Evolutionary conservation across 352 stramenopile species (phyloP).

Genomic region (Globisporangium paddicum): DNA sequence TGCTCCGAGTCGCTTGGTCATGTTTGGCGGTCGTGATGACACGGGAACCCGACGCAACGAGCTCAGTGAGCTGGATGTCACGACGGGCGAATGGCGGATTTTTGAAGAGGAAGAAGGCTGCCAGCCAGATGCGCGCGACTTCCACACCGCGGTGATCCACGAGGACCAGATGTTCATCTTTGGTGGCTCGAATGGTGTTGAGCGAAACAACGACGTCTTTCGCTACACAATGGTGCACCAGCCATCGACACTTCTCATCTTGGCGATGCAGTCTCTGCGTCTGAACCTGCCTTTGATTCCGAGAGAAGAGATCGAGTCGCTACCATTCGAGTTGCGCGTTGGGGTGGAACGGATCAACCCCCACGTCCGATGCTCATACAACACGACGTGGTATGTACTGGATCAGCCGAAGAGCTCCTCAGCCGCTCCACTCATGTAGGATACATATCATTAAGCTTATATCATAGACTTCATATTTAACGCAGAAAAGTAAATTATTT

Average conservation of each 20-base stretch:
- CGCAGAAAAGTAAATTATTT: slow-evolving; percentile 40
- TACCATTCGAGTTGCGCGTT: slow-evolving; percentile 60
- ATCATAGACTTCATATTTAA: slow-evolving; percentile 42
- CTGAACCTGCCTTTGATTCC: slow-evolving; percentile 36
- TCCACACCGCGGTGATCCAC: slow-evolving; percentile 75
- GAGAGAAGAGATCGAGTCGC: slow-evolving; percentile 31
- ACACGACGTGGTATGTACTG: slow-evolving; percentile 60
- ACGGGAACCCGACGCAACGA: slow-evolving; percentile 62
- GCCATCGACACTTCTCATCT: slow-evolving; percentile 55
- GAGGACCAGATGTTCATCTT: slow-evolving; percentile 80
- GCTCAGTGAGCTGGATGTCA: slow-evolving; percentile 60
- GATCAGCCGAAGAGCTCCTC: slow-evolving; percentile 40
- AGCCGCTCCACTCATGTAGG: slow-evolving; percentile 40
- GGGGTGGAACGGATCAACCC: slow-evolving; percentile 73
- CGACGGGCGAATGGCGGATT: slow-evolving; percentile 61
- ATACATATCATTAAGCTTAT: not conserved
- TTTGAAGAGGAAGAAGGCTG: slow-evolving; percentile 48
- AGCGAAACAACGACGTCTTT: slow-evolving; percentile 81
- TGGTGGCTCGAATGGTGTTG: slow-evolving; percentile 75
- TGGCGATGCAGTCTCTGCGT: slow-evolving; percentile 65
- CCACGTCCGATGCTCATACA: slow-evolving; percentile 53
- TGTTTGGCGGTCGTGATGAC: slow-evolving; percentile 80
- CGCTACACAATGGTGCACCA: slow-evolving; percentile 58
- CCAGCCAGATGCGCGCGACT: slow-evolving; percentile 75
- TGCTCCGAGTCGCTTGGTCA: slow-evolving; percentile 48